These are phyloP conservation scores for Ricinus communis DNA, from an alignment of 345 rosid species.

Conservation along the genomic window DNA sequence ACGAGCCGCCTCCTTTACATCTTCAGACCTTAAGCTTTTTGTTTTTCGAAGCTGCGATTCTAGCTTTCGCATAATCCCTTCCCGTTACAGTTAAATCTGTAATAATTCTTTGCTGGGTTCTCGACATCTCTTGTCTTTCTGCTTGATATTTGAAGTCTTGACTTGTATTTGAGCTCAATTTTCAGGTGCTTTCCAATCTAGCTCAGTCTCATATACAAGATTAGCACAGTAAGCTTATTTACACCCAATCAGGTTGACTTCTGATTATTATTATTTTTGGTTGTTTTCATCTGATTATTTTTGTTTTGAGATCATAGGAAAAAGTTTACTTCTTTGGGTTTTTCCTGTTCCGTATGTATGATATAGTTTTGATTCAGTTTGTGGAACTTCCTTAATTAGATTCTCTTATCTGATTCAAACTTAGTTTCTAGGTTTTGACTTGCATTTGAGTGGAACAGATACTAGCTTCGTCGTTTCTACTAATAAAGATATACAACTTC, in stretches of 20 bases:
- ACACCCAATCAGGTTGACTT: background rate
- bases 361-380: background rate
- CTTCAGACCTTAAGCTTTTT: too few relatives aligned
- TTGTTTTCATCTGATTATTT: slow-evolving; percentile 8
- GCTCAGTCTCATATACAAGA: background rate
- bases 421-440: background rate
- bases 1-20: too few relatives aligned
- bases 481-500: background rate
- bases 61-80: background rate
- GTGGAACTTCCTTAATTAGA: background rate
- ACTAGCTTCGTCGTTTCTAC: slow-evolving; percentile 1
- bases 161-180: too few relatives aligned
- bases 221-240: slow-evolving; percentile 2
- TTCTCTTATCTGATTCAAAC: background rate
- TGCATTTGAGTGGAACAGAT: slow-evolving; percentile 9
- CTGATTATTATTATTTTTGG: background rate
- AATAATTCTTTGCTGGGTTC: background rate
- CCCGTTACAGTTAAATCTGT: background rate
- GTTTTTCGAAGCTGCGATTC: too few relatives aligned
- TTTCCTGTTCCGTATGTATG: background rate
- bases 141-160: background rate
- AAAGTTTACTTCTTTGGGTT: background rate
- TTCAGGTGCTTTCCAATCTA: too few relatives aligned
- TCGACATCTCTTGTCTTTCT: background rate
- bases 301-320: background rate